A percentile compares a stretch with the other conserved stretches of the same genome.
Evolutionary conservation across 1,139 yeast genomes (phyloP).

Genomic region (Arxiozyma bovina): DNA sequence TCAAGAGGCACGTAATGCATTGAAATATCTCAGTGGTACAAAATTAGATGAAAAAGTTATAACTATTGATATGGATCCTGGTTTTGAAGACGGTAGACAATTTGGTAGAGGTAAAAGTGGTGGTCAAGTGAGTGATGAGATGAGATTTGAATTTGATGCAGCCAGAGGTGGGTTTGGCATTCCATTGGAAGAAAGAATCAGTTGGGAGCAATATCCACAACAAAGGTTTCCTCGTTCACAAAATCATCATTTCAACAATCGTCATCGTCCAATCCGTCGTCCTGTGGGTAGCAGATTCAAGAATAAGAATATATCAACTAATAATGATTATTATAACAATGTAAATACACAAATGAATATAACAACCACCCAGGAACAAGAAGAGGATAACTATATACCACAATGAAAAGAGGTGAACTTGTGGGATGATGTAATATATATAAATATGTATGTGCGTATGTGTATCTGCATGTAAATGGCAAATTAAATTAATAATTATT

Average conservation of each 20-base stretch:
- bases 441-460: not conserved
- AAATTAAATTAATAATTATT: too few species aligned
- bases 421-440: not conserved
- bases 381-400: conserved; percentile 14
- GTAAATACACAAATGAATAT: not conserved
- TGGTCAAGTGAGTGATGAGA: conserved; percentile 67
- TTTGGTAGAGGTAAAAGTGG: conserved; percentile 88
- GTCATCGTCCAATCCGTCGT: conserved; percentile 1
- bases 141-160: conserved; percentile 47
- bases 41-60: conserved; percentile 71
- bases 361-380: conserved; percentile 4
- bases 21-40: conserved; percentile 72
- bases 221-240: not conserved
- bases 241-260: not conserved
- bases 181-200: conserved; percentile 29
- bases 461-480: not conserved
- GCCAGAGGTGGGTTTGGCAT: conserved; percentile 45
- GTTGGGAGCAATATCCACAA: conserved; percentile 7
- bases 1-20: conserved; percentile 67
- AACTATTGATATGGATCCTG: conserved; percentile 87
- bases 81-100: conserved; percentile 88
- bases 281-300: conserved; percentile 1
- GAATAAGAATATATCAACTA: not conserved
- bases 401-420: conserved; percentile 1
- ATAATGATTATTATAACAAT: too few species aligned